Conservation (phyloP, 768 basidiomycete species). For the Boletus rex-veris region DNA sequence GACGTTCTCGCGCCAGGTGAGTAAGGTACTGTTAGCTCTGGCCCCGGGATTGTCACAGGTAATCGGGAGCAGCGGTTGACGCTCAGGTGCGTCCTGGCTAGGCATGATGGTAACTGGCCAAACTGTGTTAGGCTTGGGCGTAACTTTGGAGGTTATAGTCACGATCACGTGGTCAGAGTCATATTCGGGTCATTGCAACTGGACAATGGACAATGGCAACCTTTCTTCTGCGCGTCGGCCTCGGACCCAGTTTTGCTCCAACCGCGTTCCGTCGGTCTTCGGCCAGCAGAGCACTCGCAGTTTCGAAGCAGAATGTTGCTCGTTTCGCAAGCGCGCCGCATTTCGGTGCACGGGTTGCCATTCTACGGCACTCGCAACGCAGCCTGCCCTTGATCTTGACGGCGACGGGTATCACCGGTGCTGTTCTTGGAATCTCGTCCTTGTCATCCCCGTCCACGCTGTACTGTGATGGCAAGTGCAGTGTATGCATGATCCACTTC, state of each 20-base stretch:
- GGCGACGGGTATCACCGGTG: slow-evolving; percentile 36
- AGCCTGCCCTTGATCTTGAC: slow-evolving; percentile 20
- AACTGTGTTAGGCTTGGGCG: slow-evolving; percentile 2
- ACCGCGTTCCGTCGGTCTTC: neutral
- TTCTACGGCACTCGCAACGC: slow-evolving; percentile 5
- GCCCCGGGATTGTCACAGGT: slow-evolving; percentile 16
- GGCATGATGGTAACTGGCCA: slow-evolving; percentile 31
- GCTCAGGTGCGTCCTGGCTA: slow-evolving; percentile 42
- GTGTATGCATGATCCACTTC: neutral
- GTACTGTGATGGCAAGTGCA: slow-evolving; percentile 52
- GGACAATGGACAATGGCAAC: slow-evolving; percentile 9
- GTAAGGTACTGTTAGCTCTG: slow-evolving; percentile 4
- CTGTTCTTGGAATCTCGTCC: slow-evolving; percentile 44
- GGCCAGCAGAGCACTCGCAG: neutral
- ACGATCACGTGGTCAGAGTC: slow-evolving; percentile 19
- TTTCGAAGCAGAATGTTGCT: slow-evolving; percentile 1
- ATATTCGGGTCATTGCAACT: neutral
- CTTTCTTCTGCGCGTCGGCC: slow-evolving; percentile 15
- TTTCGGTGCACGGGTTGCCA: neutral
- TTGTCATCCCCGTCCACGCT: slow-evolving; percentile 33
- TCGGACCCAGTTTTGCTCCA: slow-evolving; percentile 8
- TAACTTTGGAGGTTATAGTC: slow-evolving; percentile 4
- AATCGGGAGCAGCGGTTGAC: slow-evolving; percentile 43
- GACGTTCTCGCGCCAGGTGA: slow-evolving; percentile 32
- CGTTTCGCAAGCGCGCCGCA: neutral